Conservation (phyloP, 192 early-diverging fungal genomes). For the Coemansia erecta region DNA sequence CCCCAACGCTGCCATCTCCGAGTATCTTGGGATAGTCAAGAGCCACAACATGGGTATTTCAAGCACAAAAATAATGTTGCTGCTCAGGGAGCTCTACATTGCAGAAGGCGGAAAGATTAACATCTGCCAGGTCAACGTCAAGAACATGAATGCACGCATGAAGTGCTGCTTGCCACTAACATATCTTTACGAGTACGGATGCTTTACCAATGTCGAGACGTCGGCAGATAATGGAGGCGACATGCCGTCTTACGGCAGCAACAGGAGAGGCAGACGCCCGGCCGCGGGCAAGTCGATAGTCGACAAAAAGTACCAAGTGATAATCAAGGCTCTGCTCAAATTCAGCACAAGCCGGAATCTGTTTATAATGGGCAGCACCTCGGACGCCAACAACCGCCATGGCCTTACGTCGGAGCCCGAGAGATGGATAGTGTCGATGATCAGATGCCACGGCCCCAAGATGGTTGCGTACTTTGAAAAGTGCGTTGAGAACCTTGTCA, state of each 20-base stretch:
- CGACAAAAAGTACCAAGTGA: slow-evolving; percentile 4
- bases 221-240: not conserved
- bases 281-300: not conserved
- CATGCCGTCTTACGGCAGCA: not conserved
- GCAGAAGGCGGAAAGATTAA: not conserved
- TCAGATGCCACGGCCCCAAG: not conserved
- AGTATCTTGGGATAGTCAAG: not conserved
- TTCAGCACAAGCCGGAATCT: not conserved
- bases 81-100: slow-evolving; percentile 1
- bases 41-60: not conserved
- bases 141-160: slow-evolving; percentile 4
- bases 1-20: not conserved
- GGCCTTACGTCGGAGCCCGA: not conserved
- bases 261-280: not conserved
- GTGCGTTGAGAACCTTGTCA: not conserved
- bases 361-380: not conserved
- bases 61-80: not conserved
- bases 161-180: slow-evolving; percentile 5
- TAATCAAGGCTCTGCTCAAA: slow-evolving; percentile 2
- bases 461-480: not conserved
- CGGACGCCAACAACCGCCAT: not conserved
- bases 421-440: not conserved
- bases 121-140: not conserved
- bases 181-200: not conserved
- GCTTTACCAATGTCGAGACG: not conserved